Conservation (phyloP, 768 basidiomycete species). For the Coprinopsis cinerea region DNA sequence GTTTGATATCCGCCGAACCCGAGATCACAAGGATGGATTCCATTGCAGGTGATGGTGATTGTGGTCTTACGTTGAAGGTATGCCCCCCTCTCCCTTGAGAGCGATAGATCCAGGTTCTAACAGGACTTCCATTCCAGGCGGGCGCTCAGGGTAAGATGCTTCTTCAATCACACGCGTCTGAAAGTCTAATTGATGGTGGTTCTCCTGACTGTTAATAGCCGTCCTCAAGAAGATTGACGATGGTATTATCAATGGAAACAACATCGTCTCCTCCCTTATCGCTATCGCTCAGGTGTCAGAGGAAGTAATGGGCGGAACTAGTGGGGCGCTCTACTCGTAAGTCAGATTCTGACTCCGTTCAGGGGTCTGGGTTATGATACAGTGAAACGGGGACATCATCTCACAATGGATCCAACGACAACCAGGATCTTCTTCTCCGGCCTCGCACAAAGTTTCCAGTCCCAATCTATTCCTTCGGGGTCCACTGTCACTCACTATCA, state of each 20-base stretch:
- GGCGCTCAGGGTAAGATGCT: constrained; percentile 59
- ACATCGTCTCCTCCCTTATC: constrained; percentile 61
- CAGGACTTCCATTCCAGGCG: constrained; percentile 26
- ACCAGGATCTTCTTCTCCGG: constrained; percentile 86
- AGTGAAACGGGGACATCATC: too few relatives aligned
- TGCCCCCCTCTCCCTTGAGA: not conserved
- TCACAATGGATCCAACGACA: too few relatives aligned
- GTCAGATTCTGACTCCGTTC: constrained; percentile 32
- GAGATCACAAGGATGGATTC: constrained; percentile 91
- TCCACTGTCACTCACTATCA: constrained; percentile 38
- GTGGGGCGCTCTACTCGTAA: constrained; percentile 86
- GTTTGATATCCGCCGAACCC: constrained; percentile 71
- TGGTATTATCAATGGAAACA: constrained; percentile 52
- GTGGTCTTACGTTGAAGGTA: constrained; percentile 48
- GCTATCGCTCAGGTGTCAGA: constrained; percentile 71
- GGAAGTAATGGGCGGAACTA: constrained; percentile 87
- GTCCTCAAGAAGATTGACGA: constrained; percentile 53
- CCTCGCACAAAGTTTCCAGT: constrained; percentile 66
- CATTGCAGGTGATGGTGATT: constrained; percentile 85
- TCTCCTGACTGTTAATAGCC: constrained; percentile 28
- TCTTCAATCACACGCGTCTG: not conserved
- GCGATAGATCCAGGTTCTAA: not conserved
- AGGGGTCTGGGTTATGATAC: too few relatives aligned
- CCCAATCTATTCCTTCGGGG: constrained; percentile 23
- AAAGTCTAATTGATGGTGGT: not conserved